A percentile compares a stretch with the other conserved stretches of the same genome.
Evolutionary conservation across 116 monocot species (phyloP).

Genomic region (Dioscorea cayenensis): DNA sequence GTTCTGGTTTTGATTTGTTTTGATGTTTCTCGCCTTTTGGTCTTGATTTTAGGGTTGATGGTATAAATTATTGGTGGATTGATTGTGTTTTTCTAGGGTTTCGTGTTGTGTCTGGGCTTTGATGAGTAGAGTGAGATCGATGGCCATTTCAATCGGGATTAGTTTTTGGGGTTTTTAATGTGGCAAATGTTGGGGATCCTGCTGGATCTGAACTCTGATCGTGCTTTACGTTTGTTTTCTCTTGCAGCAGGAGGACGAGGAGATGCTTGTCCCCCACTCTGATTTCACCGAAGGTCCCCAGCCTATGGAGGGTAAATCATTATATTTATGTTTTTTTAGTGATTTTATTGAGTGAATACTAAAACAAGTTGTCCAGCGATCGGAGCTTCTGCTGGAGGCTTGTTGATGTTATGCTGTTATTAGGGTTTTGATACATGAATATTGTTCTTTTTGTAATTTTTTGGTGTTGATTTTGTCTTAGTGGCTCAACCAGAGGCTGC

Average conservation of each 20-base stretch:
- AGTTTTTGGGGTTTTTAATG: not conserved
- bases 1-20: not conserved
- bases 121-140: not conserved
- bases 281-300: conserved; percentile 55
- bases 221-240: conserved; percentile 7
- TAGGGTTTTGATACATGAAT: not conserved
- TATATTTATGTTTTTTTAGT: conserved; percentile 1
- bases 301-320: conserved; percentile 62
- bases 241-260: conserved; percentile 77
- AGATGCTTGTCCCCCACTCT: conserved; percentile 68
- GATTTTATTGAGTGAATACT: not conserved
- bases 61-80: not conserved
- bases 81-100: not conserved
- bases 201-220: conserved; percentile 25
- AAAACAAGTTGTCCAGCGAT: not conserved
- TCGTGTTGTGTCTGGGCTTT: not conserved
- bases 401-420: not conserved
- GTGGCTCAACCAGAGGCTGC: conserved; percentile 25
- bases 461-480: not conserved
- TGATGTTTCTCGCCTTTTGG: not conserved
- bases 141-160: not conserved
- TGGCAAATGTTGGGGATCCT: not conserved
- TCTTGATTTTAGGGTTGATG: not conserved
- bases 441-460: not conserved
- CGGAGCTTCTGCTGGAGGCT: not conserved